Conservation (phyloP, 306 rosid genomes). For the Canavalia gladiata region DNA sequence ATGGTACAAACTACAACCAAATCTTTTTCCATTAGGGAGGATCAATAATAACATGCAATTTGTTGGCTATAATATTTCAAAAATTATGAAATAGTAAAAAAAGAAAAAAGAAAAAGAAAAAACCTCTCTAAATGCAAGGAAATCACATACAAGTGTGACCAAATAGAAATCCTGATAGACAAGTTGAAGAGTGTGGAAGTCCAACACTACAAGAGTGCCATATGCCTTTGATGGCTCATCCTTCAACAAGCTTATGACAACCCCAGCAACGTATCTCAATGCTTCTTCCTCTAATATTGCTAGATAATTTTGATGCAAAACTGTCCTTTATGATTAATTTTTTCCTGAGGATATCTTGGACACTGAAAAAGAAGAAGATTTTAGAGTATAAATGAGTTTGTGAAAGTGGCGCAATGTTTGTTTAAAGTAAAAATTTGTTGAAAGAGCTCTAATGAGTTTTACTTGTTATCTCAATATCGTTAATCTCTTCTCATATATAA, state of each 20-base stretch:
- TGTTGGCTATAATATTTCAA: too few species aligned
- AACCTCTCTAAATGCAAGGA: conserved; percentile 98
- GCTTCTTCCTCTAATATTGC: conserved; percentile 37
- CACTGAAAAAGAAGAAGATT: conserved; percentile 52
- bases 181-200: conserved; percentile 61
- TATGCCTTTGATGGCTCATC: conserved; percentile 80
- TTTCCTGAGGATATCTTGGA: conserved; percentile 66
- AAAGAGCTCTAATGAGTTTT: too few species aligned
- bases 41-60: neutral
- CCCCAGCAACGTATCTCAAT: conserved; percentile 78
- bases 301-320: conserved; percentile 66
- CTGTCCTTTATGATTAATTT: conserved; percentile 71
- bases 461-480: too few species aligned
- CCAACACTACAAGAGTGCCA: conserved; percentile 81
- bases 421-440: too few species aligned
- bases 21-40: neutral
- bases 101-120: neutral
- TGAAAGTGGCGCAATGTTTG: too few species aligned
- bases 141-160: conserved; percentile 76
- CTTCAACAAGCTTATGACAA: conserved; percentile 85
- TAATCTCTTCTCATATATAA: too few species aligned
- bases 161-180: conserved; percentile 75
- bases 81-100: too few species aligned
- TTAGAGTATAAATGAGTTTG: too few species aligned
- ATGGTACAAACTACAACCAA: neutral